These are phyloP conservation scores for Barbarea vulgaris DNA, from an alignment of 345 rosid genomes.

Conservation along the genomic window DNA sequence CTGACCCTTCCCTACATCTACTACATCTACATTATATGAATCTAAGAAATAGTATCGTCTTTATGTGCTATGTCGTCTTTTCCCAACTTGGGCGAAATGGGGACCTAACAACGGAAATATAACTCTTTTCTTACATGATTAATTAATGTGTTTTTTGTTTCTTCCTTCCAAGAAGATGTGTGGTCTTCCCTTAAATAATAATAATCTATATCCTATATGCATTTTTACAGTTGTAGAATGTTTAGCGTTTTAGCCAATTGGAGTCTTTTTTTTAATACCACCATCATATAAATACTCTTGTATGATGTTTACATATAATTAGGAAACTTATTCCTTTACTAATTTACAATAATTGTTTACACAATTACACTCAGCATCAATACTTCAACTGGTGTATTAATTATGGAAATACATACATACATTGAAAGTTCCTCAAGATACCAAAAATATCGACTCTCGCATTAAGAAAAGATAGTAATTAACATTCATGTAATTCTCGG, in stretches of 20 bases:
- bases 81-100: not conserved
- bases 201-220: not conserved
- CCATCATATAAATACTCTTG: not conserved
- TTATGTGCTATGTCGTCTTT: not conserved
- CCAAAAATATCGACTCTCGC: not conserved
- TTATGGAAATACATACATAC: not conserved
- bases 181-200: not conserved
- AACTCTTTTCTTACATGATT: not conserved
- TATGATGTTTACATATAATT: not conserved
- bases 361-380: not conserved
- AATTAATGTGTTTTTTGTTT: no score
- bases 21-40: not conserved
- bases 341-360: not conserved
- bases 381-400: not conserved
- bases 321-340: not conserved
- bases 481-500: not conserved
- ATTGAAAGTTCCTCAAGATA: not conserved
- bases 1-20: not conserved
- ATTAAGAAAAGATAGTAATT: not conserved
- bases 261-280: not conserved
- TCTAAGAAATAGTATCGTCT: not conserved
- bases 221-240: not conserved
- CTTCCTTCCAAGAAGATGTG: not conserved
- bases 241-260: not conserved
- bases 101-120: no score